Base-by-base conservation (phyloP, 2,329 filamentous ascomycete genomes). In the Penicillium polonicum region DNA sequence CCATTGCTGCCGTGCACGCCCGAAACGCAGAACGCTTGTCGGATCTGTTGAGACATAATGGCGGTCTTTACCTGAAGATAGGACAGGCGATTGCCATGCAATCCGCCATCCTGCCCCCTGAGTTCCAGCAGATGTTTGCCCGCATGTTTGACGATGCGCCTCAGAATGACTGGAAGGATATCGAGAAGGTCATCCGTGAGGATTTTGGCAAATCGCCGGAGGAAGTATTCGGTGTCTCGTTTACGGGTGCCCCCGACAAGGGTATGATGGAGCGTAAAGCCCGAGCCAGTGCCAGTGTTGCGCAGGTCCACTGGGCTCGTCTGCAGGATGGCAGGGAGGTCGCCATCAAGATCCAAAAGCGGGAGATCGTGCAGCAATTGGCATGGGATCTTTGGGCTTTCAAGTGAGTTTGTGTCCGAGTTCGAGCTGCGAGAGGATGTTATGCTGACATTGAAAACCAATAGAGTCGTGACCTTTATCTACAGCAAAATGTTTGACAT, bases 71-170 rank as follows among this genome's bases (percentile, higher is more conserved):
- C 72, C 82, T 97, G 71, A 99, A 99, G 82, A 97, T 99, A 58
- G 94, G 94, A 0, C 94, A 99, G 80, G 94, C 94, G 5, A 93
- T 99, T 65, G 94, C 93, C 15, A 97, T 97, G 94, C 94, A 99
- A 80, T 93, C 90, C 65, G 93, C 93, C 0, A 87, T 97, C 27
- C 78, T 99, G 60, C 94, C 94, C 27, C 90, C 92, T 0, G 92
- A 96, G 75, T 97, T 97, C 68, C 92, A 96, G 79, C 87, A 88
- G 69, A 97, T 97, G 92, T 99, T 99, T 72, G 82, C 88, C 23
- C 85, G 89, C 69, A 97, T 99, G 91, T 99, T 97, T 72, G 94
- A 97, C 72, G 93, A 97, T 78, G 94, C 94, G 61, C 92, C 93
- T 38, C 92, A 97, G 80, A 94, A 96, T 72, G 82, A 83, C 42